Evolutionary conservation across 306 rosid species (phyloP).

Genomic region (Dalbergia oliveri): DNA sequence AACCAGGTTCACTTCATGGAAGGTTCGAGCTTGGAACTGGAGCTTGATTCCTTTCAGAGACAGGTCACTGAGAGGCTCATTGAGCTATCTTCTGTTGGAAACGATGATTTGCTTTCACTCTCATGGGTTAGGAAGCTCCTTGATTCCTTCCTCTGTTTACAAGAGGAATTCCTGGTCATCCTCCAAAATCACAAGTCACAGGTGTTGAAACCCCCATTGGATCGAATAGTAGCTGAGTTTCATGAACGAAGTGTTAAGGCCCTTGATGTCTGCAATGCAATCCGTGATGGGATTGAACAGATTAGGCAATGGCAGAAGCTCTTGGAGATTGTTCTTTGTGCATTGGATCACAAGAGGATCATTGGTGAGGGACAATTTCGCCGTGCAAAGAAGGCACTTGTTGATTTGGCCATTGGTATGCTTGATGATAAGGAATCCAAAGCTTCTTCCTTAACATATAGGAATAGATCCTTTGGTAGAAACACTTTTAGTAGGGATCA

Average conservation of each 20-base stretch:
- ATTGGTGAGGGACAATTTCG: conserved; percentile 89
- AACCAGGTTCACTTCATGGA: conserved; percentile 66
- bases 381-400: conserved; percentile 84
- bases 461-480: conserved; percentile 90
- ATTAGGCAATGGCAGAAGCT: conserved; percentile 82
- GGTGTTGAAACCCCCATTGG: conserved; percentile 57
- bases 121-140: conserved; percentile 79
- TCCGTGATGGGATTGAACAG: conserved; percentile 89
- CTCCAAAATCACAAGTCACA: conserved; percentile 49
- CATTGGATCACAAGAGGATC: conserved; percentile 63
- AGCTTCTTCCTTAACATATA: conserved; percentile 49
- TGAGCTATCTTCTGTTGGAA: conserved; percentile 51
- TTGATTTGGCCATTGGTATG: conserved; percentile 84
- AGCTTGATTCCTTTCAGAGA: conserved; percentile 73
- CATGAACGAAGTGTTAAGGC: conserved; percentile 86
- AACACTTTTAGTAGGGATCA: conserved; percentile 46
- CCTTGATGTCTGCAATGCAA: conserved; percentile 85
- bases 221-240: conserved; percentile 76
- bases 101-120: conserved; percentile 67
- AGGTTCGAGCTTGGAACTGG: conserved; percentile 52
- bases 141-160: conserved; percentile 68
- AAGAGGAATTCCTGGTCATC: conserved; percentile 69
- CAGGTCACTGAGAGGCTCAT: conserved; percentile 61
- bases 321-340: conserved; percentile 75
- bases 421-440: conserved; percentile 83